phyloP scores from a whole-genome alignment of 2,329 filamentous ascomycete genomes.

The Talaromyces sp. region DNA sequence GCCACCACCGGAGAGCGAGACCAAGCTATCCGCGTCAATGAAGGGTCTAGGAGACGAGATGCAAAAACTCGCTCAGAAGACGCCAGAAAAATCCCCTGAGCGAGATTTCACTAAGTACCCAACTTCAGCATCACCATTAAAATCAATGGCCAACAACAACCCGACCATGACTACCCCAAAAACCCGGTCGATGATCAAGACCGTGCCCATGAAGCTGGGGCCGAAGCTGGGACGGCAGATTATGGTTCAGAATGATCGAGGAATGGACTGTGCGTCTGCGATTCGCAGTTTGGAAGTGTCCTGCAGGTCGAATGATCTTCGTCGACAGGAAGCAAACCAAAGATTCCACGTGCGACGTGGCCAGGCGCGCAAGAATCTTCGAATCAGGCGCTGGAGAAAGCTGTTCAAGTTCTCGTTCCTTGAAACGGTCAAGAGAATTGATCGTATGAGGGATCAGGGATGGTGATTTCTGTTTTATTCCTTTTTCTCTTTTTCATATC shows the following conservation, averaged over 20 bases:
- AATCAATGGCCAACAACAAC: neutral
- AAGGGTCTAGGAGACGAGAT: neutral
- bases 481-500: neutral
- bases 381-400: slow-evolving; percentile 36
- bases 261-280: slow-evolving; percentile 24
- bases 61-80: neutral
- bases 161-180: neutral
- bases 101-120: neutral
- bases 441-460: slow-evolving; percentile 42
- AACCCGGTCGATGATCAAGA: neutral
- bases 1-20: neutral
- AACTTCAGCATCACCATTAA: neutral
- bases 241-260: slow-evolving; percentile 28
- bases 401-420: slow-evolving; percentile 42
- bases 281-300: slow-evolving; percentile 22
- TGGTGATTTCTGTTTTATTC: slow-evolving; percentile 28
- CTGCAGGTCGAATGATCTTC: slow-evolving; percentile 29
- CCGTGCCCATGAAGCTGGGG: slow-evolving; percentile 24
- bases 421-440: slow-evolving; percentile 36
- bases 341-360: slow-evolving; percentile 39
- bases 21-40: neutral
- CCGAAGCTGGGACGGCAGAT: slow-evolving; percentile 33
- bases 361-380: slow-evolving; percentile 35
- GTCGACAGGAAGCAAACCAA: slow-evolving; percentile 26
- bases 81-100: neutral